Base-by-base conservation (phyloP, 2,329 filamentous ascomycete genomes). In the Fusarium heterosporum region DNA sequence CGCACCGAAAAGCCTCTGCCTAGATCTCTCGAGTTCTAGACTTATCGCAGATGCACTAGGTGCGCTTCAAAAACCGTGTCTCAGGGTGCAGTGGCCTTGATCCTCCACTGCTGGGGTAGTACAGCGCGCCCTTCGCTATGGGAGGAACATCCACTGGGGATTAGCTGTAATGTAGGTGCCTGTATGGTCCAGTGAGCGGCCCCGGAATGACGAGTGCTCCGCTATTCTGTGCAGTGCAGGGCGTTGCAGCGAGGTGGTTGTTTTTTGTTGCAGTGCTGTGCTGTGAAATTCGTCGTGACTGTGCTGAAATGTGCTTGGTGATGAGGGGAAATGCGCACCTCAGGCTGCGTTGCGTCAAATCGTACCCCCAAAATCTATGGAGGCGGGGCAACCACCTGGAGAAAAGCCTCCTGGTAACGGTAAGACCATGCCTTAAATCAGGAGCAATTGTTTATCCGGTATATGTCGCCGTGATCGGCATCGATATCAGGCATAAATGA, bases 291-390 rank as follows among this genome's bases (percentile, higher is more conserved):
- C 34, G 59, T 65, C 58, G 58, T 62, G 59, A 72, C 77, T 79
- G 79, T 81, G 77, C 79, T 81, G 79, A 82, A 78, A 80, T 80
- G 75, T 82, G 77, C 78, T 70, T 61, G 70, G 72, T 74, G 72
- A 74, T 73, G 74, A 76, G 75, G 73, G 74, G 73, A 77, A 74
- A 72, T 76, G 73, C 73, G 72, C 71, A 75, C 22, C 22, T 22
- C 22, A 73, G 48, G 68, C 68, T 64, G 68, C 40, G 50, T 69
- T 43, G 40, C 47, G 45, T 55, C 41, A 42, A 38, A 49, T 60
- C 40, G 9, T 62, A 46, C 48, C 63, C 43, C 54, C 34, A 55
- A 55, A 41, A 28, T 52, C 25, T 25, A 48, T 28, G 36, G 46
- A 48, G 54, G 54, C 45, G 58, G 59, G 59, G 58, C 50, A 50